Percentiles rank a stretch among this genome's conserved stretches.
phyloP scores from a whole-genome alignment of 1,284 basidiomycete genomes.

The Ustilago tritici region DNA sequence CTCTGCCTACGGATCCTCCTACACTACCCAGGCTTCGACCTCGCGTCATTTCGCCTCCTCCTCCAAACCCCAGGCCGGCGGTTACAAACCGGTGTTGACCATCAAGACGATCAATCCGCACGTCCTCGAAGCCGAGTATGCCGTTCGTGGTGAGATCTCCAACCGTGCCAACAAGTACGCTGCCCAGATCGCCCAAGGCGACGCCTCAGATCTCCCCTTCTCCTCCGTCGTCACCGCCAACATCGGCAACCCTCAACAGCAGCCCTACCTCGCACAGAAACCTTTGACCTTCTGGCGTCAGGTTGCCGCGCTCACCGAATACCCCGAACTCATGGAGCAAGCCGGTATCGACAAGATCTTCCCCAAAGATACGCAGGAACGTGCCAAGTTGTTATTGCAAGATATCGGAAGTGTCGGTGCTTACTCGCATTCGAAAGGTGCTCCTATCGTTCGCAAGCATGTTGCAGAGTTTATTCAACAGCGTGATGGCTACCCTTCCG shows the following conservation, averaged over 20 bases:
- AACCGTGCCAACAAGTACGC: constrained; percentile 85
- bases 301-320: constrained; percentile 91
- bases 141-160: constrained; percentile 95
- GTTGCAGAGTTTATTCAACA: constrained; percentile 88
- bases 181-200: constrained; percentile 67
- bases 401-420: constrained; percentile 95
- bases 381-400: constrained; percentile 82
- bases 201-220: constrained; percentile 80
- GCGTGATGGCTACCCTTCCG: constrained; percentile 75
- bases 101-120: constrained; percentile 77
- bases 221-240: constrained; percentile 91
- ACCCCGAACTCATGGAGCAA: constrained; percentile 84
- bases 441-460: constrained; percentile 85
- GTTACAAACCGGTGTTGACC: constrained; percentile 71
- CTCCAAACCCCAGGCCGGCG: constrained; percentile 47
- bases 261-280: constrained; percentile 85
- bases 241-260: constrained; percentile 98
- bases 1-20: constrained; percentile 35
- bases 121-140: constrained; percentile 90
- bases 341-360: constrained; percentile 78
- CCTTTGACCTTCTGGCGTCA: constrained; percentile 94
- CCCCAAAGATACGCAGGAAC: constrained; percentile 85
- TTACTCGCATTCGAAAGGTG: constrained; percentile 95
- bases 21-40: constrained; percentile 40
- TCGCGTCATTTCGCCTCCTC: constrained; percentile 43